Evolutionary conservation across 2,329 filamentous ascomycete species (phyloP), one percentile per base, ranked within the genome.

Genomic region (Monilinia vaccinii-corymbosi): DNA sequence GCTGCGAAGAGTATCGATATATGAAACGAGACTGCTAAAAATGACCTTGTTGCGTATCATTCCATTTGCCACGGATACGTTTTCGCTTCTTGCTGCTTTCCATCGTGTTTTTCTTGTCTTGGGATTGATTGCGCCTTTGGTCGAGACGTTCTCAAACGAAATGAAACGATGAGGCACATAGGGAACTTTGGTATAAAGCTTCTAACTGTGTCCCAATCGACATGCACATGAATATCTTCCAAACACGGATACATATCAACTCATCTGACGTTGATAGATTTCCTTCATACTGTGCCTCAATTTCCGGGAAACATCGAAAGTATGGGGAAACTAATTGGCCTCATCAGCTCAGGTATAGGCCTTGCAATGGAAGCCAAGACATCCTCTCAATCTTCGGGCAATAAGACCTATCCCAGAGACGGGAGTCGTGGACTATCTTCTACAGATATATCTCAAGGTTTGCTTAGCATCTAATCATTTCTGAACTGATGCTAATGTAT

Each of bases 361-460:
- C 58, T 60, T 10, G 58, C 58, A 9, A 60, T 60, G n/a, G 58
- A 60, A 42, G 58, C 58, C 6, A 56, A 38, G 14, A 47, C 42
- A 3, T 32, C 42, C 4, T 47, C 46, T 9, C 40, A 47, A 47
- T 48, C 58, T 18, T 31, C 42, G n/a, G 34, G n/a, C 21, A 47
- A 23, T 14, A 56, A 48, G n/a, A 16, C 32, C 16, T 45, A 46
- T 3, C 8, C 9, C 3, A 51, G 21, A 23, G 48, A 53, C 45
- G 8, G n/a, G 6, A 55, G 8, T 32, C 28, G n/a, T 3, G 47
- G 16, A 25, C 28, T 3, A 28, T 38, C 56, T 44, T 36, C 18
- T 16, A 55, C 3, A 7, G 23, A 14, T 18, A 5, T 6, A 14
- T 25, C 32, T 28, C 32, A 21, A 14, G 14, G 34, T 49, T 31